These are phyloP conservation scores for Candida oleophila DNA, from an alignment of 805 yeast species.

Conservation along the genomic window DNA sequence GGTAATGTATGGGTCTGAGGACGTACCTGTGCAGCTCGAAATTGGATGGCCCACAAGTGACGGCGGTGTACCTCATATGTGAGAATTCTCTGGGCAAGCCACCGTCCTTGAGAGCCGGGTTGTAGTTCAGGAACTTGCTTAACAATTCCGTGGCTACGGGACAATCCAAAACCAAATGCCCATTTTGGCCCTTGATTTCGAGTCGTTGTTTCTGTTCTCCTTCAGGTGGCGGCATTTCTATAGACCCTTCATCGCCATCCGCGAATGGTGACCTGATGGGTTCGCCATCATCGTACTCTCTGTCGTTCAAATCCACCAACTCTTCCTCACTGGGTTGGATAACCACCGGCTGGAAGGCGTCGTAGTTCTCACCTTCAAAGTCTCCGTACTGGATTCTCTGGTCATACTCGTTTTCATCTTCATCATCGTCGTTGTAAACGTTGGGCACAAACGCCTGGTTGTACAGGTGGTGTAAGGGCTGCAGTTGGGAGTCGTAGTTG, in stretches of 20 bases:
- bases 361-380: conserved; percentile 43
- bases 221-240: conserved; percentile 10
- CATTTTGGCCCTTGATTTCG: conserved; percentile 31
- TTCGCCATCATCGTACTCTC: conserved; percentile 12
- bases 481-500: conserved; percentile 7
- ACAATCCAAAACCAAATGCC: conserved; percentile 47
- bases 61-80: conserved; percentile 62
- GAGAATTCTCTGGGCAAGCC: conserved; percentile 54
- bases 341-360: conserved; percentile 28
- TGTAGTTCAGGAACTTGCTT: conserved; percentile 41
- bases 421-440: conserved; percentile 40
- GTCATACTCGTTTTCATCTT: conserved; percentile 39
- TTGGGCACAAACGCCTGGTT: conserved; percentile 44
- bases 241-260: conserved; percentile 10
- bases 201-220: conserved; percentile 20
- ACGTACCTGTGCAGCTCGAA: conserved; percentile 56
- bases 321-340: not conserved
- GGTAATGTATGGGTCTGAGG: conserved; percentile 55
- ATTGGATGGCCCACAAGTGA: conserved; percentile 68
- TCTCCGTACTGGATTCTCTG: conserved; percentile 36
- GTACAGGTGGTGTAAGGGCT: conserved; percentile 14
- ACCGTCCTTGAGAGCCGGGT: conserved; percentile 31
- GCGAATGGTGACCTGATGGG: conserved; percentile 27
- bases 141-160: conserved; percentile 46
- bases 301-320: not conserved